Evolutionary conservation across 1,284 basidiomycete species (phyloP), one percentile per base, ranked within the genome.

Genomic region (Pseudozyma sp.): DNA sequence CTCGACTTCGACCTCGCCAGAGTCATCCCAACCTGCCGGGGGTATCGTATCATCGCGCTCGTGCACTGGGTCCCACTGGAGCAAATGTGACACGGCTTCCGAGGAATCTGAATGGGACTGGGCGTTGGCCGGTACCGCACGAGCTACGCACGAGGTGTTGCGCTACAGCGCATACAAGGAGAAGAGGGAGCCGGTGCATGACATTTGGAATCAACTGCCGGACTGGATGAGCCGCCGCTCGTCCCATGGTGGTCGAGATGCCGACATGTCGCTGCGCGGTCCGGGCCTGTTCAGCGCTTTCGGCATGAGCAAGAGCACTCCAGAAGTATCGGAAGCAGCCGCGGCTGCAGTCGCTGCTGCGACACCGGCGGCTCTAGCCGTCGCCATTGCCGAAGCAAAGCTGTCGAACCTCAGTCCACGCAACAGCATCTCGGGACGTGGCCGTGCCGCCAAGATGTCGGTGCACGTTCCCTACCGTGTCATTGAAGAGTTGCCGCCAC

Each of bases 61-160:
- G 7, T 57, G 53, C 48, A 19, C 45, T 13, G 50, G 35, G 1
- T 59, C 64, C 0, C 50, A 53, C 11, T 60, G 55, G 60, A 60
- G 61, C 45, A 57, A 46, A 16, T 42, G 46, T 13, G 39, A 37
- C 2, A 48, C 57, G 8, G 44, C 47, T 19, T 57, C 54, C n/a
- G 45, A 67, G 19, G 72, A 75, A 17, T 65, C 49, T 24, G 68
- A 75, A 35, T 75, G 68, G 68, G 73, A 75, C 39, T 75, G 73
- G 73, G 73, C 73, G 0, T 31, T 75, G 43, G 55, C 68, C 9
- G 65, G 73, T 10, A 66, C 63, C 13, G 60, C 56, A 14, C 54
- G 72, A 16, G 68, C 68, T 1, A 59, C 68, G 9, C 39, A 59
- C 30, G 72, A 75, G 14, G 50, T 60, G 29, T 34, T 69, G 29